These are phyloP conservation scores for Umbelopsis sp. DNA, from an alignment of 192 early-diverging fungal species.

Conservation along the genomic window DNA sequence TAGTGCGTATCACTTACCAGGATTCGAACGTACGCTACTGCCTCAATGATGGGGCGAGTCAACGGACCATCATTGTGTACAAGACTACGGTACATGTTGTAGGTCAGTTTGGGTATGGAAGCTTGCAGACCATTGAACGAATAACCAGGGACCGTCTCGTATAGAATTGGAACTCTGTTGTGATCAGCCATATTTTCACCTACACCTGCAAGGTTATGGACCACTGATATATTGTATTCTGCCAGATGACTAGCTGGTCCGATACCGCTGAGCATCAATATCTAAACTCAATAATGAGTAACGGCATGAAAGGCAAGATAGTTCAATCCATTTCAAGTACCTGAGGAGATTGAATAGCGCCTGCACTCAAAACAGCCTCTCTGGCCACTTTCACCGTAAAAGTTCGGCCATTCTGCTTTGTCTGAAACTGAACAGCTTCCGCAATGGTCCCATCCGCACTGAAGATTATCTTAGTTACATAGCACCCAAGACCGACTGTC, in stretches of 20 bases:
- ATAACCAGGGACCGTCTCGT: neutral
- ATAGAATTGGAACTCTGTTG: neutral
- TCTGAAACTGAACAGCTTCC: neutral
- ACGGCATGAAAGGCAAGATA: neutral
- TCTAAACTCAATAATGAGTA: neutral
- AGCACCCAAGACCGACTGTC: neutral
- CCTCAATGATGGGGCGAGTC: slow-evolving; percentile 1
- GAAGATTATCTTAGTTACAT: slow-evolving; percentile 1
- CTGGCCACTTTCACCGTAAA: neutral
- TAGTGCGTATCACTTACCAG: neutral
- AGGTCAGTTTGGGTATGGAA: neutral
- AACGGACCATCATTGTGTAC: neutral
- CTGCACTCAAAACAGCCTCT: neutral
- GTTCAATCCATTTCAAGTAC: neutral
- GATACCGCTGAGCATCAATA: neutral
- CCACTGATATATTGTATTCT: neutral
- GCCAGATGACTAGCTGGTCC: neutral
- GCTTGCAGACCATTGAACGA: neutral
- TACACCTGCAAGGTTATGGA: neutral
- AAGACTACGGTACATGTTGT: neutral
- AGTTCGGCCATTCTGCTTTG: neutral
- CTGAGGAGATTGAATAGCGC: slow-evolving; percentile 10
- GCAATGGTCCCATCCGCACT: neutral
- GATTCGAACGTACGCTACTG: neutral
- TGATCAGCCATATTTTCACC: slow-evolving; percentile 5